Evolutionary conservation across 306 rosid genomes (phyloP).

Genomic region (Luffa acutangula): DNA sequence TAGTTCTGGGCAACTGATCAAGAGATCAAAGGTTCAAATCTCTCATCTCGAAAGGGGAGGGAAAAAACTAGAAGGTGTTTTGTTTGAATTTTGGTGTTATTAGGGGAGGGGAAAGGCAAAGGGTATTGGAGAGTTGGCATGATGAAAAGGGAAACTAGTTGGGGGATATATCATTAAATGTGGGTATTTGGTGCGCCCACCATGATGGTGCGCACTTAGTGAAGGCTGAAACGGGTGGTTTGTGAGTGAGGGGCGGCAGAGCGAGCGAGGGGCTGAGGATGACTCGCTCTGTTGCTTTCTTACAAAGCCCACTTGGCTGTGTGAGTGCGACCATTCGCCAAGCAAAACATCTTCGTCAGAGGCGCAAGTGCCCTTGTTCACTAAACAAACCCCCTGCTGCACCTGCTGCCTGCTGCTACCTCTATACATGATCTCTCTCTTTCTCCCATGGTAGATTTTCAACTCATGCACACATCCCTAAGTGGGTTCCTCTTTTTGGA

Average conservation of each 20-base stretch:
- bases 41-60: too few relatives aligned
- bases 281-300: neutral
- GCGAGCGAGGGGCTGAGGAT: neutral
- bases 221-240: neutral
- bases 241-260: neutral
- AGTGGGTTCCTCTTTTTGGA: neutral
- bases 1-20: too few relatives aligned
- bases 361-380: neutral
- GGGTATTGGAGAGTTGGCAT: neutral
- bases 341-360: neutral
- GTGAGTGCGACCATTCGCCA: neutral
- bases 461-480: neutral
- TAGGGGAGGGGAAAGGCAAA: neutral
- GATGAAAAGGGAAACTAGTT: neutral
- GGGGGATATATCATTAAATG: neutral
- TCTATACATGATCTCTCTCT: too few relatives aligned
- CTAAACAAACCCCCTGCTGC: neutral
- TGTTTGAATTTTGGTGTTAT: neutral
- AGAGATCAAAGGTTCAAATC: too few relatives aligned
- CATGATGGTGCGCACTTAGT: neutral
- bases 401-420: too few relatives aligned
- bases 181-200: neutral
- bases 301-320: neutral
- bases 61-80: too few relatives aligned
- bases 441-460: neutral